Conservation (phyloP, 108 stramenopile species). For the Chaetoceros muelleri region DNA sequence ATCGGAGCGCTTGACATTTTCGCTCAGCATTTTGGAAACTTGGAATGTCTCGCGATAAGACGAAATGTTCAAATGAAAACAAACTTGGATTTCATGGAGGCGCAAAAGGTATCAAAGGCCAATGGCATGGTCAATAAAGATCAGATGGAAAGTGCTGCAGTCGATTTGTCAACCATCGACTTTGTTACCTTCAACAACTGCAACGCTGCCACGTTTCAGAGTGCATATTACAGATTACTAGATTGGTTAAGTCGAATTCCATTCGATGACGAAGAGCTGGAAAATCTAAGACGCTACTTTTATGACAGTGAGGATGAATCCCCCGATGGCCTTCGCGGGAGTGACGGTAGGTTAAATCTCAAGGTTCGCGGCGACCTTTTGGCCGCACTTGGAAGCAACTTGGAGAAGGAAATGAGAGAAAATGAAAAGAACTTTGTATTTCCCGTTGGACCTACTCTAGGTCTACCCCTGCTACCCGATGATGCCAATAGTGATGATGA, state of each 20-base stretch:
- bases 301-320: constrained; percentile 45
- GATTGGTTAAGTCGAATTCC: constrained; percentile 81
- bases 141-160: constrained; percentile 2
- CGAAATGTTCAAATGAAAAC: constrained; percentile 83
- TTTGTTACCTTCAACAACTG: constrained; percentile 46
- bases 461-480: constrained; percentile 36
- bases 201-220: constrained; percentile 65
- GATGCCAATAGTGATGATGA: constrained; percentile 14
- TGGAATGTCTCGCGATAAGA: constrained; percentile 76
- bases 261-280: constrained; percentile 82
- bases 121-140: constrained; percentile 8
- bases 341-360: constrained; percentile 62
- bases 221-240: constrained; percentile 72
- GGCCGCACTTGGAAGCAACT: constrained; percentile 69
- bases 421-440: constrained; percentile 5
- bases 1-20: constrained; percentile 60
- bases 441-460: constrained; percentile 18
- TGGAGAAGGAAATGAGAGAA: constrained; percentile 71
- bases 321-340: constrained; percentile 51
- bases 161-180: constrained; percentile 29
- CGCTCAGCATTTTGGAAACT: constrained; percentile 61
- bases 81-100: constrained; percentile 73
- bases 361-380: constrained; percentile 77
- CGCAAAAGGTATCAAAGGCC: constrained; percentile 35
- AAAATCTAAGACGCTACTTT: constrained; percentile 67